A percentile compares a stretch with the other conserved stretches of the same genome.
phyloP scores from a whole-genome alignment of 495 filamentous ascomycete genomes.

The Daldinia grandis region DNA sequence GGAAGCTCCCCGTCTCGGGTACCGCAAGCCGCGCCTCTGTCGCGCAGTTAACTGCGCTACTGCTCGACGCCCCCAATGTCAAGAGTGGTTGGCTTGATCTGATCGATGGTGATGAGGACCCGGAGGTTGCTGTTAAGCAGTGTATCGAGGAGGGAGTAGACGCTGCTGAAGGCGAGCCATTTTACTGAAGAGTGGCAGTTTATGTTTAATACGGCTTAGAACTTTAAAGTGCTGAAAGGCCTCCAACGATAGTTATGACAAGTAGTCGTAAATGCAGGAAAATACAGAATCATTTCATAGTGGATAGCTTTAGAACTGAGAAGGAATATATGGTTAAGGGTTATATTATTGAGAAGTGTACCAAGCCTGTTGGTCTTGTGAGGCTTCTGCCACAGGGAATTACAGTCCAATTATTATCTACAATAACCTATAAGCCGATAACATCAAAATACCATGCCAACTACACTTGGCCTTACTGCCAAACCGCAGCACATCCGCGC shows the following conservation, averaged over 20 bases:
- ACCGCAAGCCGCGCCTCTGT: constrained; percentile 72
- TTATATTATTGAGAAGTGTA: background rate
- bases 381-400: background rate
- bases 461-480: background rate
- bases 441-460: background rate
- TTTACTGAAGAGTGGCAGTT: constrained; percentile 24
- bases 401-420: background rate
- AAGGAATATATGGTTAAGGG: no score
- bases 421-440: background rate
- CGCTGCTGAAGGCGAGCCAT: constrained; percentile 68
- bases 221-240: no score
- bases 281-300: no score
- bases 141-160: constrained; percentile 70
- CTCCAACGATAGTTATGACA: no score
- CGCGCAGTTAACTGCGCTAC: constrained; percentile 69
- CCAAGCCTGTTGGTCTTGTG: no score
- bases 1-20: constrained; percentile 65
- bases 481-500: background rate
- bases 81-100: constrained; percentile 57
- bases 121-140: constrained; percentile 70
- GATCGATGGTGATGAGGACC: constrained; percentile 62
- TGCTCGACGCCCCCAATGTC: constrained; percentile 66
- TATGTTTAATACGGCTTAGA: no score
- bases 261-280: background rate
- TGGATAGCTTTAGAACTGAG: no score